These are phyloP conservation scores for Pseudopyricularia javanii DNA, from an alignment of 2,329 filamentous ascomycete genomes.

Conservation along the genomic window DNA sequence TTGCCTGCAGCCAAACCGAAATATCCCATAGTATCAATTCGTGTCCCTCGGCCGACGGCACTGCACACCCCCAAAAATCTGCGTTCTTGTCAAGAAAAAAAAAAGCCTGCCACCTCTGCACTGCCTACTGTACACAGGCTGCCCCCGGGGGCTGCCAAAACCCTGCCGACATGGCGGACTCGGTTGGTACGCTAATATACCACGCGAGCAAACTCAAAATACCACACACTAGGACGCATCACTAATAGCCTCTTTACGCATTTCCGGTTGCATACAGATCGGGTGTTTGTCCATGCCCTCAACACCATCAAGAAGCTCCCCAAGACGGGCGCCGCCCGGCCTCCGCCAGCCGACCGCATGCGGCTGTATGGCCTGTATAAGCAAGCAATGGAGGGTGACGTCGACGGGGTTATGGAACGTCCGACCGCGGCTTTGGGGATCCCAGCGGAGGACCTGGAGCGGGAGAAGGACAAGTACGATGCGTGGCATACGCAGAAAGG, in stretches of 20 bases:
- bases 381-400: constrained; percentile 97
- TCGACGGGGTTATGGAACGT: constrained; percentile 84
- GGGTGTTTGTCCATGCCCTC: constrained; percentile 96
- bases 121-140: background rate
- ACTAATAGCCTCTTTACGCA: background rate
- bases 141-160: no score
- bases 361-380: constrained; percentile 97
- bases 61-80: background rate
- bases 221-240: background rate
- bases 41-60: background rate
- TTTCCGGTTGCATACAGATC: constrained; percentile 44
- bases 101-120: background rate
- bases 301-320: constrained; percentile 98
- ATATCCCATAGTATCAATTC: background rate
- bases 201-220: background rate
- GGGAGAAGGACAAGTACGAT: constrained; percentile 69
- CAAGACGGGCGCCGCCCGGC: constrained; percentile 80
- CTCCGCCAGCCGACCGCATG: constrained; percentile 72
- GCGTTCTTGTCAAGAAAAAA: background rate
- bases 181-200: constrained; percentile 29
- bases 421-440: constrained; percentile 42
- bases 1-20: background rate
- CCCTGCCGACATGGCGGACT: constrained; percentile 31
- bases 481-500: constrained; percentile 86
- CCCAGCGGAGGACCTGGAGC: constrained; percentile 38